Conservation (phyloP, 768 basidiomycete species). For the Tremella fuciformis region DNA sequence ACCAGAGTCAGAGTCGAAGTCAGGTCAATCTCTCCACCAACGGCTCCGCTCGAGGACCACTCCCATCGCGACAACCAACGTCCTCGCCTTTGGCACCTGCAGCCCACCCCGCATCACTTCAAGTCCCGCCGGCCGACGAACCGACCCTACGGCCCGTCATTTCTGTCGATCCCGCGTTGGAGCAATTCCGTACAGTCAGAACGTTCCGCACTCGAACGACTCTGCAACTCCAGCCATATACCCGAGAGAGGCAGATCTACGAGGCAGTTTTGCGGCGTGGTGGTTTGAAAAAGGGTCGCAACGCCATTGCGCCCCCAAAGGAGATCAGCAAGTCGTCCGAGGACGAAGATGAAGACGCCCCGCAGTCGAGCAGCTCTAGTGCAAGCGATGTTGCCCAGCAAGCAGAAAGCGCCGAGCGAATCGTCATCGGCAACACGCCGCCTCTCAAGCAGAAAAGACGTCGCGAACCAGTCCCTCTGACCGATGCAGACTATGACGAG, state of each 20-base stretch:
- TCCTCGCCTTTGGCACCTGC: background rate
- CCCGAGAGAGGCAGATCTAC: constrained; percentile 45
- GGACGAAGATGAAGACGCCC: constrained; percentile 22
- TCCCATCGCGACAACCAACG: background rate
- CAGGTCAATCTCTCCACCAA: background rate
- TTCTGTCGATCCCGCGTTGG: constrained; percentile 25
- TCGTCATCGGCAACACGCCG: constrained; percentile 29
- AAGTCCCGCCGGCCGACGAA: background rate
- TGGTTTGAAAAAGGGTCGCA: constrained; percentile 37
- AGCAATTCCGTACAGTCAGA: constrained; percentile 36
- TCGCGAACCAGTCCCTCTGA: constrained; percentile 16
- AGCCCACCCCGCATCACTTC: constrained; percentile 3
- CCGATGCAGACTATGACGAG: constrained; percentile 35
- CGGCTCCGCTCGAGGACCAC: background rate
- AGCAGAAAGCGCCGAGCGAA: constrained; percentile 18
- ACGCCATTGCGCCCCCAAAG: constrained; percentile 22
- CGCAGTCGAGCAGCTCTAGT: constrained; percentile 14
- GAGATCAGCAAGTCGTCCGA: constrained; percentile 30
- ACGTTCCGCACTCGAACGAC: constrained; percentile 47
- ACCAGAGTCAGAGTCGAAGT: too few species aligned
- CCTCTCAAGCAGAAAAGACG: constrained; percentile 3
- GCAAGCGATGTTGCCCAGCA: constrained; percentile 11
- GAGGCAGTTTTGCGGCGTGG: constrained; percentile 44
- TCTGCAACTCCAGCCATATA: constrained; percentile 50
- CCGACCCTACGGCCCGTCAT: background rate